These are phyloP conservation scores for Kalmusia sp. DNA, from an alignment of 2,329 filamentous ascomycete genomes.

Conservation along the genomic window DNA sequence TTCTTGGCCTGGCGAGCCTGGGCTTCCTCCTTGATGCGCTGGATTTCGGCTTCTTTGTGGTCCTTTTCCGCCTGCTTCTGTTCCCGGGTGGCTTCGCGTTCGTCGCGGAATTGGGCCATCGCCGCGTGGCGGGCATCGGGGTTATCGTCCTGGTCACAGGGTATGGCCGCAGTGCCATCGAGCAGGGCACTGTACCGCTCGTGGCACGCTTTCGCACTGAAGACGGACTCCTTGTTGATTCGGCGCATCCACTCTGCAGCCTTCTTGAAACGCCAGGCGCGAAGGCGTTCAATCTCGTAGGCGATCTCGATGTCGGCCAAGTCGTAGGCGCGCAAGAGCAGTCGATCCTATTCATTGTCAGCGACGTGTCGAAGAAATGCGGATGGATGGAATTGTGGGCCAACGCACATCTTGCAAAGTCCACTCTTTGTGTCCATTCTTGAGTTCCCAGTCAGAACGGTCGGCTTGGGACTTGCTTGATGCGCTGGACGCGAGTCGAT, in stretches of 20 bases:
- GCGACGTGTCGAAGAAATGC: background rate
- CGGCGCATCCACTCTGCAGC: conserved; percentile 53
- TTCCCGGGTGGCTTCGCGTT: conserved; percentile 25
- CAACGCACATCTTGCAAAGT: conserved; percentile 54
- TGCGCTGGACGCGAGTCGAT: conserved; percentile 55
- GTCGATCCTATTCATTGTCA: conserved; percentile 49
- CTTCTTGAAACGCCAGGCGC: conserved; percentile 54
- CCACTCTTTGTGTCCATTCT: conserved; percentile 58
- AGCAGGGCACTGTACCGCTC: conserved; percentile 51
- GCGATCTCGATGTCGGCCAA: conserved; percentile 53
- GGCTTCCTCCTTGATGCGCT: conserved; percentile 26
- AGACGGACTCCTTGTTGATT: conserved; percentile 48
- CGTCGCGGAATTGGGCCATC: conserved; percentile 25
- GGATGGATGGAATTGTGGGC: background rate
- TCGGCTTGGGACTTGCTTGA: conserved; percentile 52
- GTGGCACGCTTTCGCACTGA: conserved; percentile 55
- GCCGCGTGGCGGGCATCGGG: conserved; percentile 47
- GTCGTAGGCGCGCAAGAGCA: conserved; percentile 50
- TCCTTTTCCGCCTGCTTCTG: conserved; percentile 23
- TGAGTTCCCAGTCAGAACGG: conserved; percentile 53
- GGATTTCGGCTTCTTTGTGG: conserved; percentile 22
- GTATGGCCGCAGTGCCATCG: conserved; percentile 53
- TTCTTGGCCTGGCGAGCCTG: conserved; percentile 29
- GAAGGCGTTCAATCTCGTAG: conserved; percentile 48
- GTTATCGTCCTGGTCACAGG: conserved; percentile 52